Evolutionary conservation across 1,284 basidiomycete species (phyloP), one percentile per base, ranked within the genome.

Genomic region (Phellopilus nigrolimitatus): DNA sequence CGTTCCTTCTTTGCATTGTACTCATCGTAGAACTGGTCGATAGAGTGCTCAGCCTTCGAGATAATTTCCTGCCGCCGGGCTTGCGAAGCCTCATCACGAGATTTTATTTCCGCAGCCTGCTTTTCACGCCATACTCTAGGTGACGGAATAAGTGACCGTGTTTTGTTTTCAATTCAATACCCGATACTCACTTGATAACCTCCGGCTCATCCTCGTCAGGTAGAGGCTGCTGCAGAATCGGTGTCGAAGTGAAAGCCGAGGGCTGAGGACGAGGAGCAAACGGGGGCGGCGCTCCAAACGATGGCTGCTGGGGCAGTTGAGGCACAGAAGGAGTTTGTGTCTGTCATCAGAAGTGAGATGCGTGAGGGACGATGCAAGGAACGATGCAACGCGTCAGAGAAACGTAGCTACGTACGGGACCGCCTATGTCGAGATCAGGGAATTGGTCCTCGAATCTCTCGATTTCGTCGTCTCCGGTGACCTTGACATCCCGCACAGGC

Each of bases 11-110:
- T 88, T 57, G 79, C 76, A 51, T 93, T 83, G 68, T 99, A 98
- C 51, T 91, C 84, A 64, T 93, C 91, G 68, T 99, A 99, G 68
- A 98, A 99, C 63, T 88, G 80, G 70, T 99, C 97, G 59, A 99
- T 97, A 25, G 89, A 79, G 61, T 85, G 82, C 68, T 98, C 94
- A 17, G 97, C 97, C 66, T 86, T 90, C 47, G 80, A 78, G 60
- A 94, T 84, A 43, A 87, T 91, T 63, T 95, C 92, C 60, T 91
- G 88, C 60, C 88, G 85, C 67, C 83, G 86, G 43, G 75, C 76
- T 66, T 85, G 84, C 33, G 89, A 88, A 42, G 78, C 81, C 59
- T 90, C 91, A 66, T 82, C 95, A 62, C 79, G 82, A 27, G 76
- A 75, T 63, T 78, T 81, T 59, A 99, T 95, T 64, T 95, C 92